Conservation (phyloP, 345 rosid species). For the Aquilaria malaccensis region DNA sequence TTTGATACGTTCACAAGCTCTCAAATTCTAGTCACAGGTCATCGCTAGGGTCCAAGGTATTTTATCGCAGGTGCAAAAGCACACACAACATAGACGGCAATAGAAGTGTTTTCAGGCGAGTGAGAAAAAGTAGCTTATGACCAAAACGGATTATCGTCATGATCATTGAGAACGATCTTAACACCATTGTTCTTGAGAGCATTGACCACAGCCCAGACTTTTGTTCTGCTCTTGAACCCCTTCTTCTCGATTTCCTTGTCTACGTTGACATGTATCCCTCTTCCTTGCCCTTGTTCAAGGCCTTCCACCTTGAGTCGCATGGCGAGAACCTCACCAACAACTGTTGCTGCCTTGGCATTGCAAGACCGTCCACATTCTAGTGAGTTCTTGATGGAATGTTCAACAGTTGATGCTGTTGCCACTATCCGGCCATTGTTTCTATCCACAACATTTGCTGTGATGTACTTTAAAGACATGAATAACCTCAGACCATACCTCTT, state of each 20-base stretch:
- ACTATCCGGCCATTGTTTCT: conserved; percentile 24
- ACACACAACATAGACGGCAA: too few species aligned
- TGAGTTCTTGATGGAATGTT: conserved; percentile 64
- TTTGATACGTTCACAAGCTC: too few species aligned
- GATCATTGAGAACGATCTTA: conserved; percentile 55
- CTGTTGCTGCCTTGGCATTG: conserved; percentile 76
- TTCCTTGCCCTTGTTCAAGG: too few species aligned
- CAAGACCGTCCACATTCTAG: conserved; percentile 73
- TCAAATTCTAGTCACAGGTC: too few species aligned
- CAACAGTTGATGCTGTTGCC: conserved; percentile 70
- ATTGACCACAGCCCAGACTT: conserved; percentile 52
- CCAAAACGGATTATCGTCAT: conserved; percentile 21
- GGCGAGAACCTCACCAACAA: conserved; percentile 73
- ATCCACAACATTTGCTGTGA: conserved; percentile 79
- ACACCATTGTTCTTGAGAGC: conserved; percentile 74
- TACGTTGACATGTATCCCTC: too few species aligned
- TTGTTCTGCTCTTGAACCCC: conserved; percentile 21
- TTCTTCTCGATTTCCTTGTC: too few species aligned
- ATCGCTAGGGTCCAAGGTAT: too few species aligned
- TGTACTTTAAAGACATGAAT: conserved; percentile 70
- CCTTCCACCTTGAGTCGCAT: conserved; percentile 53
- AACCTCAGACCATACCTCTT: conserved; percentile 62
- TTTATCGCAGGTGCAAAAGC: too few species aligned
- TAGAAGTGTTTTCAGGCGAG: too few species aligned
- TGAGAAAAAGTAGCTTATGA: neutral